These are phyloP conservation scores for Litchi chinensis DNA, from an alignment of 345 rosid species.

Conservation along the genomic window DNA sequence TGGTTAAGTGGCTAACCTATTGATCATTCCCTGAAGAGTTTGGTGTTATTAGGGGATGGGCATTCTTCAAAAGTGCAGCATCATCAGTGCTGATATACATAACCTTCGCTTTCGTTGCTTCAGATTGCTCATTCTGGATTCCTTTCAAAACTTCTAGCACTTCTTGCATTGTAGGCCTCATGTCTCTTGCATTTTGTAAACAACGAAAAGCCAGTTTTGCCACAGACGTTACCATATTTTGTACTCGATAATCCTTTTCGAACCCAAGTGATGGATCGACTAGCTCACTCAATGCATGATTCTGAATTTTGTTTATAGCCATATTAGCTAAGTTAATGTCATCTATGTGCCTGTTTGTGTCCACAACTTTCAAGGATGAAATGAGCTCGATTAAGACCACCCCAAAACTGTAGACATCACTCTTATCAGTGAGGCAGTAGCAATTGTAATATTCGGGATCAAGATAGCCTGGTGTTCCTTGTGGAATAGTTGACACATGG, in stretches of 20 bases:
- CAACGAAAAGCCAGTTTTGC: slow-evolving; percentile 80
- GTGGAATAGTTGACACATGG: slow-evolving; percentile 91
- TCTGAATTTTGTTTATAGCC: slow-evolving; percentile 76
- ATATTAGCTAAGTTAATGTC: slow-evolving; percentile 80
- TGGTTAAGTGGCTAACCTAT: slow-evolving; percentile 55
- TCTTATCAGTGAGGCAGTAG: slow-evolving; percentile 75
- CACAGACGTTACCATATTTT: slow-evolving; percentile 46
- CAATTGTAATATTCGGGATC: slow-evolving; percentile 88
- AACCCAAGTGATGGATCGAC: slow-evolving; percentile 72
- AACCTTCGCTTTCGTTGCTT: slow-evolving; percentile 36
- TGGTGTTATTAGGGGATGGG: slow-evolving; percentile 50
- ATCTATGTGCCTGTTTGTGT: slow-evolving; percentile 57
- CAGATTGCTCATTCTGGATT: slow-evolving; percentile 39
- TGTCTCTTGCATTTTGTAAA: slow-evolving; percentile 72
- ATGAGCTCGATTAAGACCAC: slow-evolving; percentile 78
- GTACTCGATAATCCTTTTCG: slow-evolving; percentile 42
- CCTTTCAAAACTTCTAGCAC: slow-evolving; percentile 49
- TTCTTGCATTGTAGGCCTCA: slow-evolving; percentile 81
- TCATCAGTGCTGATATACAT: slow-evolving; percentile 50
- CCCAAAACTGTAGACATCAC: slow-evolving; percentile 93
- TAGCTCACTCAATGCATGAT: slow-evolving; percentile 59
- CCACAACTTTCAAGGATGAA: slow-evolving; percentile 70
- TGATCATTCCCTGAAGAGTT: slow-evolving; percentile 53
- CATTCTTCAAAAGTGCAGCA: slow-evolving; percentile 47
- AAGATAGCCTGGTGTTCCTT: slow-evolving; percentile 93